Conservation (phyloP, 495 filamentous ascomycete genomes). For the Rostrohypoxylon terebratum region DNA sequence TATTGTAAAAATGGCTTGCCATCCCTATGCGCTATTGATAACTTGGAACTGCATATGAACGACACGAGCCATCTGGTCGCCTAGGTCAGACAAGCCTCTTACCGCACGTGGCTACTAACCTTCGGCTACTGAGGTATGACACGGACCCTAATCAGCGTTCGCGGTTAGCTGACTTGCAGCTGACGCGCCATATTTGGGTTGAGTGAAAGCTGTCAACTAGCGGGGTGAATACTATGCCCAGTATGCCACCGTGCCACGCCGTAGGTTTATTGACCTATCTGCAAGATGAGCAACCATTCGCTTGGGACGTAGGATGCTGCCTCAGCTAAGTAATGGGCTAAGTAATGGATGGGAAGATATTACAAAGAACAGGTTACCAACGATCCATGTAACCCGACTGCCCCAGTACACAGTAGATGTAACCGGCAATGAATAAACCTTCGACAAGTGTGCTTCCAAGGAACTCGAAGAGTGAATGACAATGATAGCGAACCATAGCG, state of each 20-base stretch:
- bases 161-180: slow-evolving; percentile 15
- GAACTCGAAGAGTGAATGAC: background rate
- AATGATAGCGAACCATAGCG: too few species aligned
- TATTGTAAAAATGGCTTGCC: slow-evolving; percentile 13
- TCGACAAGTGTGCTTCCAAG: slow-evolving; percentile 8
- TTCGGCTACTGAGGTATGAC: slow-evolving; percentile 17
- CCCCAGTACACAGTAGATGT: slow-evolving; percentile 10
- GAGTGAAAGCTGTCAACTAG: slow-evolving; percentile 24
- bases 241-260: too few species aligned
- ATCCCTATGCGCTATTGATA: slow-evolving; percentile 19
- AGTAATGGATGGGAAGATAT: background rate
- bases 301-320: slow-evolving; percentile 22
- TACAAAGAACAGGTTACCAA: slow-evolving; percentile 5
- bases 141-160: slow-evolving; percentile 6
- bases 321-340: slow-evolving; percentile 13
- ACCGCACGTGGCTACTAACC: slow-evolving; percentile 26
- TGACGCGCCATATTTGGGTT: slow-evolving; percentile 34
- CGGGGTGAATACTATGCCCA: slow-evolving; percentile 4
- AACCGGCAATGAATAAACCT: slow-evolving; percentile 27
- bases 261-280: slow-evolving; percentile 16
- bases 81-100: slow-evolving; percentile 13
- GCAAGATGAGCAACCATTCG: slow-evolving; percentile 27
- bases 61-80: background rate
- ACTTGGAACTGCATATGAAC: slow-evolving; percentile 7
- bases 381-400: slow-evolving; percentile 2